These are phyloP conservation scores for Lithocarpus polystachyus DNA, from an alignment of 306 rosid genomes.

Conservation along the genomic window DNA sequence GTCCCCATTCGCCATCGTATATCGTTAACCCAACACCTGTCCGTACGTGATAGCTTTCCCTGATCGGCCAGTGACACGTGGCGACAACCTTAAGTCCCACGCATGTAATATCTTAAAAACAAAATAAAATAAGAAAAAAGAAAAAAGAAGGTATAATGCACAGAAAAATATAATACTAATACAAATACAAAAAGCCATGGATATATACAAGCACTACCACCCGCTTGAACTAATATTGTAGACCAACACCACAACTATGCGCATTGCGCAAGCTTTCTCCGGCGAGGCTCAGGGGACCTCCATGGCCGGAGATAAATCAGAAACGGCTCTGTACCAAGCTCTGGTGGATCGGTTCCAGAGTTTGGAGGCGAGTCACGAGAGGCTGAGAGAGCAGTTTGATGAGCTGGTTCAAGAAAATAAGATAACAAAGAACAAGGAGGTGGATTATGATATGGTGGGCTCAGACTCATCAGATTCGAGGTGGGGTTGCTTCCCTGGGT, in stretches of 20 bases:
- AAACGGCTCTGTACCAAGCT: conserved; percentile 3
- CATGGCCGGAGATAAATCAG: conserved; percentile 25
- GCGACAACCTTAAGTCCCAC: conserved; percentile 11
- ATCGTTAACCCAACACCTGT: conserved; percentile 3
- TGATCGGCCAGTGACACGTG: conserved; percentile 24
- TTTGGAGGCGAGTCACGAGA: conserved; percentile 48
- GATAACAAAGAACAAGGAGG: neutral
- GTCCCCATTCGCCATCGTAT: conserved; percentile 6
- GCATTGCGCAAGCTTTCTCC: conserved; percentile 22
- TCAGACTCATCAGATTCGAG: conserved; percentile 21
- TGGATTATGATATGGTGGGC: neutral
- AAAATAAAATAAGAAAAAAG: neutral
- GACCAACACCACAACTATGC: conserved; percentile 22
- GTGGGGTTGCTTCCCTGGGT: conserved; percentile 23
- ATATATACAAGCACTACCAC: neutral
- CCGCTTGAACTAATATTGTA: neutral
- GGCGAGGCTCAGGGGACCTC: conserved; percentile 34
- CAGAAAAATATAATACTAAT: neutral
- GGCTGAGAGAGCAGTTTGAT: conserved; percentile 41
- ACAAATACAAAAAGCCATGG: neutral
- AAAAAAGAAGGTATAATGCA: neutral
- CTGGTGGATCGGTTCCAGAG: conserved; percentile 48
- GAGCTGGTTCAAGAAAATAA: conserved; percentile 29
- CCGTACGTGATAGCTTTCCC: conserved; percentile 17
- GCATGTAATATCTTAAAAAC: neutral